phyloP scores from a whole-genome alignment of 768 basidiomycete species.

The Boletus rubropictus region DNA sequence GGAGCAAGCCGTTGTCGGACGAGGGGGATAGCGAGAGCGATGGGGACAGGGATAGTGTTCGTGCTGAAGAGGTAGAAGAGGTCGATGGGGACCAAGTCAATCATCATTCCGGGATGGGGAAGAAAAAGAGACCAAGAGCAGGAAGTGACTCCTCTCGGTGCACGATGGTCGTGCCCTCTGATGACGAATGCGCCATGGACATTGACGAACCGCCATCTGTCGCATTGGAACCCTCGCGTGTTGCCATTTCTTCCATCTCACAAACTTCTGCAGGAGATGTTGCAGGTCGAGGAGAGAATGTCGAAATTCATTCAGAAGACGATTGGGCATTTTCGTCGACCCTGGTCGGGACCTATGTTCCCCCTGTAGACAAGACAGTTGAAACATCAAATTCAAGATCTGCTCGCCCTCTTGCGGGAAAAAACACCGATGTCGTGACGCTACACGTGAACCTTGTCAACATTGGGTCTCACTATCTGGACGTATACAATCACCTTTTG shows the following conservation, averaged over 20 bases:
- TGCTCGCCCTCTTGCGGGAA: not conserved
- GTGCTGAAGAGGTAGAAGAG: slow-evolving; percentile 15
- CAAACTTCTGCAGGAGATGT: not conserved
- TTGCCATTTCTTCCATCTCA: not conserved
- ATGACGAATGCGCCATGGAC: slow-evolving; percentile 26
- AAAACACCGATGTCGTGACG: slow-evolving; percentile 9
- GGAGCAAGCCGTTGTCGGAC: slow-evolving; percentile 28
- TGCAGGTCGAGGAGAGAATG: not conserved
- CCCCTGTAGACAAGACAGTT: slow-evolving; percentile 10
- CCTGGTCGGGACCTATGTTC: slow-evolving; percentile 19
- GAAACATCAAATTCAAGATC: not conserved
- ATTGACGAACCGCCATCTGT: slow-evolving; percentile 21
- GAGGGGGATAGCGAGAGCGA: slow-evolving; percentile 12
- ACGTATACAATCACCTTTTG: slow-evolving; percentile 10
- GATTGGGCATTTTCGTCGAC: slow-evolving; percentile 24
- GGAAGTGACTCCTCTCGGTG: slow-evolving; percentile 15
- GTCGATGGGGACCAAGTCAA: slow-evolving; percentile 6
- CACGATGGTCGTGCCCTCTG: slow-evolving; percentile 18
- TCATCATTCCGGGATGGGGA: not conserved
- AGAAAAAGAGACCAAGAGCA: slow-evolving; percentile 8
- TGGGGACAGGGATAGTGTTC: slow-evolving; percentile 2
- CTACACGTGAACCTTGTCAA: slow-evolving; percentile 18
- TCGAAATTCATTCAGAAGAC: slow-evolving; percentile 9
- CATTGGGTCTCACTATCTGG: slow-evolving; percentile 20
- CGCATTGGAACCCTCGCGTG: slow-evolving; percentile 10